Base-by-base conservation (phyloP, 768 basidiomycete genomes). In the Psilocybe subaeruginosa region DNA sequence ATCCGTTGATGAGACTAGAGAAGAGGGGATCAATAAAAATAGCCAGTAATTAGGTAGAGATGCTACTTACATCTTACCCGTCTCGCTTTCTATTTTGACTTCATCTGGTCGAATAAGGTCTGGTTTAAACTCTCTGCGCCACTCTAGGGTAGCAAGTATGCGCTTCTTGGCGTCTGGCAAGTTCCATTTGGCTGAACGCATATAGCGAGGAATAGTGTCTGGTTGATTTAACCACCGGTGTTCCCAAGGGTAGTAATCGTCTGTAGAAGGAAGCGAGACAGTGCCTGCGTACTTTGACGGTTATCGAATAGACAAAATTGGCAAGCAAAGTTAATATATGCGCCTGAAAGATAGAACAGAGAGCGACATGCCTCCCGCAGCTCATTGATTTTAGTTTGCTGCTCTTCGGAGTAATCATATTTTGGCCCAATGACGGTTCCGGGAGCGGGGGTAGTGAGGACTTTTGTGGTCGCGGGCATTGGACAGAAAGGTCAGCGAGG, bases 161-260 rank as follows among this genome's bases (percentile, higher is more conserved):
- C 94, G 81, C 70, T 85, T 87, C 76, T 93, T 86, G 9, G 84
- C 92, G 54, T 96, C 90, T 27, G 82, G 80, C 35, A 88, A 68
- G 69, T 88, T 87, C 92, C 93, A 94, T 69, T 95, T 95, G 2
- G 91, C 83, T 0, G 93, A 92, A 31, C 93, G 86, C 82, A 93
- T 86, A 70, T 95, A 96, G 12, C 93, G 86, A 27, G 84, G 78
- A 19, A 87, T 74, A 5, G 82, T 93, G 74, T 87, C 92, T 39
- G 85, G 82, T 72, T 76, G 85, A 64, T 79, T 76, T 4, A 96
- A 75, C 89, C 93, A 96, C 61, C 88, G 83, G 17, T 78, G 72
- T 73, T 96, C 93, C 91, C 91, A 93, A 53, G 81, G 77, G 60
- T 86, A 70, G 68, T 95, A 95, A 6, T 88, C 75, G 69, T 96